Evolutionary conservation across 2,329 filamentous ascomycete genomes (phyloP), one percentile per base, ranked within the genome.

Genomic region (Fusarium sublunatum): DNA sequence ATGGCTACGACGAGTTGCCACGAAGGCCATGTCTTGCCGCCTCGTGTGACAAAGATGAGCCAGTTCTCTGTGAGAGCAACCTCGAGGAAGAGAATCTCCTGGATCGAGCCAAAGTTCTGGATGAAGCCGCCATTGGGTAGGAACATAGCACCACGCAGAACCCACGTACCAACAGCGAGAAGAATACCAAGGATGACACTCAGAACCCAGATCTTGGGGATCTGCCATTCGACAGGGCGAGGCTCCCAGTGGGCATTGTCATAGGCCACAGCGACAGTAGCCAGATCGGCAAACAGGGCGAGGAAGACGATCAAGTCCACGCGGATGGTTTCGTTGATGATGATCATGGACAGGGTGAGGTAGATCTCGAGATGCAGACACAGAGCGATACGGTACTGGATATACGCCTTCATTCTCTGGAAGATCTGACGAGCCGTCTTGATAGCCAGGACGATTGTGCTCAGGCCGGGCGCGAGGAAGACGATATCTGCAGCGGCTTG

Each of bases 171-270:
- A 0, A 64, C 3, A 0, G 61, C 61, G 0, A 64, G 39, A 6
- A 64, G 55, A 0, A 64, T 13, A 0, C 61, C 61, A 0, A 64
- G 7, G 1, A 65, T 61, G 0, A 64, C 61, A 8, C 61, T 64
- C 46, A 64, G 46, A 0, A 64, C 53, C 55, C 61, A 64, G 6
- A 62, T 62, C 25, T 62, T 62, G 1, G 45, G 51, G 4, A 62
- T 35, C 19, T 62, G 58, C 59, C 61, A 64, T 1, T 64, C 60
- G 0, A 64, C 61, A 0, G 61, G 61, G 0, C 61, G 4, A 0
- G 55, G 61, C 12, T 64, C 61, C 44, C 55, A 64, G 12, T 64
- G 61, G 6, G 61, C 61, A 7, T 64, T 64, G 3, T 65, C 61
- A 5, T 64, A 64, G n/a, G 61, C 61, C 7, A 64, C 61, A 2